A percentile compares a stretch with the other conserved stretches of the same genome.
These are phyloP conservation scores for Starmerella cellae DNA, from an alignment of 805 yeast genomes.

Conservation along the genomic window DNA sequence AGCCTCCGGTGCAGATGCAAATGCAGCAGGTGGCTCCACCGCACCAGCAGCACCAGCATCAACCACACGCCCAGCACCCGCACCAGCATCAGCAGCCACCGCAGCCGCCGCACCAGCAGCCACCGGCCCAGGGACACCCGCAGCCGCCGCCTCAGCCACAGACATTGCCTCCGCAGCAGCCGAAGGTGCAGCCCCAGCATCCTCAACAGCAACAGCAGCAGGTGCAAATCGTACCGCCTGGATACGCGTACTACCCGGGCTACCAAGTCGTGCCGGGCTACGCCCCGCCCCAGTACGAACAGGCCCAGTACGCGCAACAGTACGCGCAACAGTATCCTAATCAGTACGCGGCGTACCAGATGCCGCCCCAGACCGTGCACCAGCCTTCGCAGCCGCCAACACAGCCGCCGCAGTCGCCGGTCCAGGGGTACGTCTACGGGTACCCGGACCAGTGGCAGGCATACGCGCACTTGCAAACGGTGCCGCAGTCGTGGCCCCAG, in stretches of 20 bases:
- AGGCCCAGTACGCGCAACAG: neutral
- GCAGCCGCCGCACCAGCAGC: neutral
- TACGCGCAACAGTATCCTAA: neutral
- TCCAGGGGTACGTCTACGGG: constrained; percentile 2
- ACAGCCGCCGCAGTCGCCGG: constrained; percentile 1
- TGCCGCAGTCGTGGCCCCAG: constrained; percentile 4
- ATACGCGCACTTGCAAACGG: neutral
- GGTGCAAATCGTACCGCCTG: constrained; percentile 1
- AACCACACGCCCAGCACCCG: constrained; percentile 1
- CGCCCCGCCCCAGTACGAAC: constrained; percentile 1
- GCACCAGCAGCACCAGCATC: constrained; percentile 1
- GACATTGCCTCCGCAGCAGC: neutral
- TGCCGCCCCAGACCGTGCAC: neutral
- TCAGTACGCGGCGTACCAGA: neutral
- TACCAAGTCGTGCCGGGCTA: constrained; percentile 7
- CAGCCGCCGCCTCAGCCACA: constrained; percentile 1
- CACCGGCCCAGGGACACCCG: neutral
- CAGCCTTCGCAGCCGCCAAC: constrained; percentile 1
- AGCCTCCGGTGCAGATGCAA: neutral
- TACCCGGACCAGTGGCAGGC: constrained; percentile 10
- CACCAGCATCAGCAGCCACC: neutral
- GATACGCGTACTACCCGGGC: constrained; percentile 9
- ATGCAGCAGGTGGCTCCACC: constrained; percentile 2
- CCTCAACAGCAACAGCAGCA: constrained; percentile 3
- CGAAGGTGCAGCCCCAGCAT: constrained; percentile 3